Conservation (phyloP, 1,284 basidiomycete species). For the Irpex lacteus region DNA sequence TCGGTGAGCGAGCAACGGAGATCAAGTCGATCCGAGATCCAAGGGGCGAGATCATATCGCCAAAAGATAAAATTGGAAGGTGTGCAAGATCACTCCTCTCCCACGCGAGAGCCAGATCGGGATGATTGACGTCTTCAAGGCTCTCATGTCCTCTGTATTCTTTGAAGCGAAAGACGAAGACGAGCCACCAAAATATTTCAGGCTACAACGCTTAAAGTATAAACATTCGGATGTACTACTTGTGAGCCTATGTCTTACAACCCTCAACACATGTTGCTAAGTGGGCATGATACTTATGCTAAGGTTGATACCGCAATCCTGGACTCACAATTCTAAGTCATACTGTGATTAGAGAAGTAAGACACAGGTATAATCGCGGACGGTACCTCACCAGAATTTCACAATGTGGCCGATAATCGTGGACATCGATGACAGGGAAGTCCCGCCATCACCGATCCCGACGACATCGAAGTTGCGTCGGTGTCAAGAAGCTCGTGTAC, state of each 20-base stretch:
- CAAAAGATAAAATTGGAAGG: background rate
- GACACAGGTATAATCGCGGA: too few species aligned
- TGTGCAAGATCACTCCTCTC: background rate
- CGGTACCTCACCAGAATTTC: background rate
- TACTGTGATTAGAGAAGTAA: too few species aligned
- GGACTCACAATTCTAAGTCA: too few species aligned
- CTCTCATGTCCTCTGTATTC: background rate
- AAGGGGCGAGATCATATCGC: background rate
- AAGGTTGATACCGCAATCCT: too few species aligned
- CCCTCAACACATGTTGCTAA: too few species aligned
- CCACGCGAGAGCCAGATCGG: background rate
- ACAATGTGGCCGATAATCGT: background rate
- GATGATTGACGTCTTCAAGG: background rate
- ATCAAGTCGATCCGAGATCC: background rate
- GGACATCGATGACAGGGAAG: background rate
- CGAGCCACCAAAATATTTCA: too few species aligned
- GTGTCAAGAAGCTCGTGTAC: background rate
- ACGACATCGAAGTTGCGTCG: constrained; percentile 1
- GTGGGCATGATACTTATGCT: too few species aligned
- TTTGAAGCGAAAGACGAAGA: background rate
- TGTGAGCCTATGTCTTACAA: too few species aligned
- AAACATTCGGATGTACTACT: too few species aligned
- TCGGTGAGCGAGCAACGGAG: background rate
- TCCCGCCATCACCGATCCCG: background rate
- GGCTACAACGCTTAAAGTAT: too few species aligned